Evolutionary conservation across 2,329 filamentous ascomycete species (phyloP), one percentile per base, ranked within the genome.

Genomic region (Tothia fuscella): DNA sequence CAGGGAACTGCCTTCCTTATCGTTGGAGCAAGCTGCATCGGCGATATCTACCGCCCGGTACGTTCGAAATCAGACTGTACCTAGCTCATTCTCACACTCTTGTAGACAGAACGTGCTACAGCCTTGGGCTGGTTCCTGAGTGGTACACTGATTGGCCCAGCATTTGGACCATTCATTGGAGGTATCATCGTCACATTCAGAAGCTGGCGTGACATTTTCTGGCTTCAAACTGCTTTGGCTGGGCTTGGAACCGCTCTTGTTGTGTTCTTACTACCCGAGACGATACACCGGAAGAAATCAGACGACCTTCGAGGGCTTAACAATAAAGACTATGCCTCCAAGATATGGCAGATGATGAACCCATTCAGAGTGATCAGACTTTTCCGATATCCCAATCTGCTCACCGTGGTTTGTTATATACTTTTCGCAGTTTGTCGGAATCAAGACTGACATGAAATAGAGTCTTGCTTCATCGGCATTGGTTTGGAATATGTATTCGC

Each of bases 141-240:
- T 0, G 81, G 81, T 0, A 83, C 78, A 0, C 63, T 87, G 0
- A 74, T 85, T 34, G 82, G 82, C 0, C 82, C 82, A 5, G 78
- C 76, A 1, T 67, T 82, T 52, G 80, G 82, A 2, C 74, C 76
- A 1, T 82, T 85, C 51, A 65, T 87, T 7, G 76, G 82, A 42
- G 83, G 82, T 19, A 76, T 86, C 33, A 83, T 89, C 38, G 80
- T 87, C 13, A 87, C 81, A 0, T 86, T 76, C 57, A 67, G 70
- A 5, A 72, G 69, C 2, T 89, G 83, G 83, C 70, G 80, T 14
- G 72, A 74, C 31, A 84, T 87, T 41, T 87, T 86, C 62, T 87
- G 80, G 77, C 64, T 88, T 0, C 82, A 87, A 53, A 76, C 78
- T 0, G 81, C 72, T 0, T 66, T 86, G 5, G 78, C 77, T 0